Evolutionary conservation across 2,329 filamentous ascomycete genomes (phyloP), one percentile per base, ranked within the genome.

Genomic region (Fusarium udum): DNA sequence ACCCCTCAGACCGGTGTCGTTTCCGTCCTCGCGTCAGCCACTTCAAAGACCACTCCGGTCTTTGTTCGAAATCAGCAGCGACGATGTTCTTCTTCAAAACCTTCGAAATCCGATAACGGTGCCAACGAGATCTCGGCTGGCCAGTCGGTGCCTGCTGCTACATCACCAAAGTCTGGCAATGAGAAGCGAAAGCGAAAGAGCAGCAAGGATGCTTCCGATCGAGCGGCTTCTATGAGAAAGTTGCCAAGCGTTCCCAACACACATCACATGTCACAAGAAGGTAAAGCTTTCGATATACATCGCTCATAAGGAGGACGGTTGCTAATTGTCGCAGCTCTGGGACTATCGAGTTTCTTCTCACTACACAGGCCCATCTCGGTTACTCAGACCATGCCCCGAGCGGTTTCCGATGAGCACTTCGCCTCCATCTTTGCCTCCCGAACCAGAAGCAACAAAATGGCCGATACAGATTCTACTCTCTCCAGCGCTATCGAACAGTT

Each of bases 291-390:
- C 11, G 42, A 16, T 24, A 12, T 10, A 12, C 20, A 32, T 24
- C 20, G 24, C 28, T 24, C 34, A 26, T n/a, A 28, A 12, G 3
- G 14, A 26, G 34, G 13, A 24, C 8, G 31, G 22, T 61, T 46
- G 55, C 45, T 60, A 75, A 59, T 75, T 76, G 58, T 79, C 72
- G 10, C 75, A 98, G 96, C 97, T 79, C 88, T 98, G 69, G 92
- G 93, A 72, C 87, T 97, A 51, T 96, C 95, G 13, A 92, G 92
- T 68, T 98, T 99, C 87, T 98, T 98, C 86, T 97, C 95, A 72
- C 92, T 97, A 75, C 94, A 99, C 84, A 92, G 96, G 70, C 96
- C 96, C 51, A 95, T 99, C 79, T 97, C 94, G 62, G 90, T 98
- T 74, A 95, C 92, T 56, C 91, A 92, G 77, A 92, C 92, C 75